Base-by-base conservation (phyloP, 768 basidiomycete species). In the Xerocomus spinulosus region DNA sequence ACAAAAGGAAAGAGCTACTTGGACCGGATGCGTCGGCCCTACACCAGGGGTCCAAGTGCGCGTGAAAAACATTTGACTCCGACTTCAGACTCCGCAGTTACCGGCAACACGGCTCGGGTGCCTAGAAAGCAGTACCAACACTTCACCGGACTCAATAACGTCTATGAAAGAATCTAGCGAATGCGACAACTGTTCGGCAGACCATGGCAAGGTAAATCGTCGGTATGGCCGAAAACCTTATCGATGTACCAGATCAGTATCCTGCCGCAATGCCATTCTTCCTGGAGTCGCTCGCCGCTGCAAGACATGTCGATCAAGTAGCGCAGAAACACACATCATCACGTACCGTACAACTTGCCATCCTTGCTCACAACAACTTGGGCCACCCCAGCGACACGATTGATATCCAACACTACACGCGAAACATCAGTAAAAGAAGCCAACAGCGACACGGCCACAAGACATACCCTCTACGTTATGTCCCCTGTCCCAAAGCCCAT, bases 221-320 rank as follows among this genome's bases (percentile, higher is more conserved):
- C 20, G 10, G 26, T 10, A 28, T 10, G 6, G 5, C 10, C 10
- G 10, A 6, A 28, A 28, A 6, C 6, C 26, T 28, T 28, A 5
- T 28, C 10, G 26, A 17, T 29, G 2, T 29, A n/a, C 3, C 6
- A 9, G 9, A 33, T 67, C 60, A 91, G 68, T 93, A 94, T 3
- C 87, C 93, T 39, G 87, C 82, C 5, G 93, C 88, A 34, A 92
- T 77, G n/a, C 92, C 92, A 53, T 92, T 87, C 73, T 94, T 95
- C 61, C 92, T 78, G 17, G 88, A 91, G 67, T 96, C 93, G 61
- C 88, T 91, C 9, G 89, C 86, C 51, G 90, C 92, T 87, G 55
- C 36, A 21, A 21, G n/a, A 30, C 36, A 14, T 20, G 15, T 28
- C 33, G 28, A 2, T 39, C 54, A 25, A 56, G 38, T 10, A 12